These are phyloP conservation scores for Sugiyamaella mastotermitis DNA, from an alignment of 805 yeast species.

Conservation along the genomic window DNA sequence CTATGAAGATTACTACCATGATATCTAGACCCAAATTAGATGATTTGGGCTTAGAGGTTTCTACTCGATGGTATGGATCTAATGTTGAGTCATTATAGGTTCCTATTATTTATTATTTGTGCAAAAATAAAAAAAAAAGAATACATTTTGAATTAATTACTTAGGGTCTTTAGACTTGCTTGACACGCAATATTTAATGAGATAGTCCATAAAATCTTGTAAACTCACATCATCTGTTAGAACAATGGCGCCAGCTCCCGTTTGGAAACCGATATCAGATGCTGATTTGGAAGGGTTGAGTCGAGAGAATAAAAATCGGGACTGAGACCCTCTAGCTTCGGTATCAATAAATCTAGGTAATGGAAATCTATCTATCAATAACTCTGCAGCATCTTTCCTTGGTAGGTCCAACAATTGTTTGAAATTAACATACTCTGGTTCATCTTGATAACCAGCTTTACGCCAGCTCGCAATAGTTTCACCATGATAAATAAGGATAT, in stretches of 20 bases:
- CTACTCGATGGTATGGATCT: constrained; percentile 4
- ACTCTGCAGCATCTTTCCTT: constrained; percentile 80
- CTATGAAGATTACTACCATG: not conserved
- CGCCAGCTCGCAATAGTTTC: constrained; percentile 91
- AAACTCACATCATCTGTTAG: constrained; percentile 89
- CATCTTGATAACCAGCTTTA: constrained; percentile 81
- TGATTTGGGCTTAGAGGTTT: not conserved
- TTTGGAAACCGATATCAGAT: constrained; percentile 41
- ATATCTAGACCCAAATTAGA: no score
- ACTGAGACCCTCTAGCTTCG: constrained; percentile 95
- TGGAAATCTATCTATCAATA: constrained; percentile 87
- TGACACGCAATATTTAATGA: constrained; percentile 73
- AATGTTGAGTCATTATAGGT: not conserved
- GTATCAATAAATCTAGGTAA: constrained; percentile 92
- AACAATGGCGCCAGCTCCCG: constrained; percentile 51
- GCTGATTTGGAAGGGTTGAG: constrained; percentile 78
- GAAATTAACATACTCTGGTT: constrained; percentile 77
- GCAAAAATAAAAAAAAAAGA: no score
- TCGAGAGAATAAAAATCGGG: constrained; percentile 85
- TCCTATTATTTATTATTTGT: no score
- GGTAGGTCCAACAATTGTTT: constrained; percentile 78
- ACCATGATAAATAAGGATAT: constrained; percentile 87
- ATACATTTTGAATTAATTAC: no score
- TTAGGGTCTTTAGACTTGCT: constrained; percentile 9
- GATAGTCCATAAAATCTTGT: constrained; percentile 86